Conservation (phyloP, 345 rosid species). For the Populus nigra region DNA sequence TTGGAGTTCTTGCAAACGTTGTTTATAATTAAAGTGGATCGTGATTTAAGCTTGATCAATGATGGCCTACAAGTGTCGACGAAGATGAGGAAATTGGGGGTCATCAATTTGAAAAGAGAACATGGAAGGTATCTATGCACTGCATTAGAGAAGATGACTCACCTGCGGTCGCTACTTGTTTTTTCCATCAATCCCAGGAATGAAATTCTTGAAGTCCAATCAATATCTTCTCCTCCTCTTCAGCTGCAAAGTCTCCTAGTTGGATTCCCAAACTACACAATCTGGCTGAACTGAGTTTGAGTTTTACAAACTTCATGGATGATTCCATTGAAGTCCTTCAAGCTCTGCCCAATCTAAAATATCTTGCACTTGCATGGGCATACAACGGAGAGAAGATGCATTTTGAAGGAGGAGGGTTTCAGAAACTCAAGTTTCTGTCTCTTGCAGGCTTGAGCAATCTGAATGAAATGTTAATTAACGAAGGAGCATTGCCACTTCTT, state of each 20-base stretch:
- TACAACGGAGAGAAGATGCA: not conserved
- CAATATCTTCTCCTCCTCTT: not conserved
- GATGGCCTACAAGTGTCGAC: not conserved
- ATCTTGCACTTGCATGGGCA: not conserved
- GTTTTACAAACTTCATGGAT: not conserved
- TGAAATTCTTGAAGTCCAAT: not conserved
- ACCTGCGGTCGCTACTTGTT: not conserved
- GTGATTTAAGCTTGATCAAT: not conserved
- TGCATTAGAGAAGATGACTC: not conserved
- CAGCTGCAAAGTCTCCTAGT: not conserved
- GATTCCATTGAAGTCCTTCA: not conserved
- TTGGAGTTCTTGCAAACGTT: not conserved
- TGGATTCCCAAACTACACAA: not conserved
- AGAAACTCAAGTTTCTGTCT: not conserved
- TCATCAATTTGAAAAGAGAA: not conserved
- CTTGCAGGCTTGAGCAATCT: not conserved
- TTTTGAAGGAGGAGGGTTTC: not conserved
- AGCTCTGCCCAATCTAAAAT: not conserved
- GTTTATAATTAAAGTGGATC: not conserved
- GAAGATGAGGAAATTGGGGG: not conserved
- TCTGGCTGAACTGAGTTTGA: not conserved
- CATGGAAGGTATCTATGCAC: not conserved
- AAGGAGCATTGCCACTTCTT: slow-evolving; percentile 8
- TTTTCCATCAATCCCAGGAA: not conserved
- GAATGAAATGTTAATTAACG: not conserved